Conservation (phyloP, 202 grass and related monocot species). For the Panicum virgatum region DNA sequence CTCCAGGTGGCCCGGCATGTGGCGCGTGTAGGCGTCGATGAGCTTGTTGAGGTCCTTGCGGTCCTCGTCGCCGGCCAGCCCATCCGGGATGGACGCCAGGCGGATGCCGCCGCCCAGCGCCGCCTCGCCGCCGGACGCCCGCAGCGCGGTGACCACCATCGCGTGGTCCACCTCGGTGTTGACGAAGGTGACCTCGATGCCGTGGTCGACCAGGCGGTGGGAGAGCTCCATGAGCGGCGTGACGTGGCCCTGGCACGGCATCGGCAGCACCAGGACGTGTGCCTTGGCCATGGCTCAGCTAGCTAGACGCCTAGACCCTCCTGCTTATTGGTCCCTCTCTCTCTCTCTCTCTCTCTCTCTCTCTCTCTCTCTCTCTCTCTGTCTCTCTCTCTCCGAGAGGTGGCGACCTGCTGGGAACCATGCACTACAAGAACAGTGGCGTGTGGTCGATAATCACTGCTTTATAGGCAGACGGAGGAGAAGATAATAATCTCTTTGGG, state of each 20-base stretch:
- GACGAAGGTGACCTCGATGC: constrained; percentile 43
- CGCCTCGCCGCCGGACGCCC: not conserved
- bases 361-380: too few species aligned
- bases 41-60: constrained; percentile 33
- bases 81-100: constrained; percentile 42
- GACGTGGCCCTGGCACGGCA: constrained; percentile 42
- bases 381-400: too few species aligned
- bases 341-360: too few species aligned
- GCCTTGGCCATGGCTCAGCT: not conserved
- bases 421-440: not conserved
- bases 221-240: constrained; percentile 42
- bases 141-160: not conserved
- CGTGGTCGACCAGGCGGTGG: constrained; percentile 28
- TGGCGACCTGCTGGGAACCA: too few species aligned
- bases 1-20: constrained; percentile 27
- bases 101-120: constrained; percentile 3
- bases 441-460: not conserved
- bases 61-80: constrained; percentile 25
- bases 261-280: constrained; percentile 31
- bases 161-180: constrained; percentile 43
- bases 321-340: too few species aligned
- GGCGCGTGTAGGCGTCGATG: not conserved
- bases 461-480: not conserved
- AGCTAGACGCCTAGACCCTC: too few species aligned
- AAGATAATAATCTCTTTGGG: too few species aligned